Base-by-base conservation (phyloP, 495 filamentous ascomycete species). In the Daldinia caldariorum region DNA sequence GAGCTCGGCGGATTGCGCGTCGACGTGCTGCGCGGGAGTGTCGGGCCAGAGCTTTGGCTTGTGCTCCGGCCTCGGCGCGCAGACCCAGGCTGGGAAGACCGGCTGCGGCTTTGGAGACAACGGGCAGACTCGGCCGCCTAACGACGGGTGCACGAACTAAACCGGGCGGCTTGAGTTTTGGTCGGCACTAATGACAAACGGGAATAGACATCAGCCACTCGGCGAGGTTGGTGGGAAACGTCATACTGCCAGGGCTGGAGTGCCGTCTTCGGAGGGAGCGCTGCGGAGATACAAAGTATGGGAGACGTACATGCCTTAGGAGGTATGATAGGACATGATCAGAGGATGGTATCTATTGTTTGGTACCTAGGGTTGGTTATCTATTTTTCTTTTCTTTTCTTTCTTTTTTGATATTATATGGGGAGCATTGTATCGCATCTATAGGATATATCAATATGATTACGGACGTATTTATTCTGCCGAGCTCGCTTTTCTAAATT, bases 61-160 rank as follows among this genome's bases (percentile, higher is more conserved):
- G 26, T 82, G 80, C 78, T 83, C 82, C 8, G 82, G 81, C 2
- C 58, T 74, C 1, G 76, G 70, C 8, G 82, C 79, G n/a, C 71
- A 78, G 58, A 76, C 66, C 58, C 79, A 81, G 68, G 76, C 77
- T 45, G 83, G 80, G 41, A 85, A 85, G 76, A 75, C 78, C 10
- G 82, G 83, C 20, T 85, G 83, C 64, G 83, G 82, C 8, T 84
- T 84, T 66, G 74, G 70, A 9, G 67, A 66, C 34, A 18, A 55
- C 35, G 51, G 55, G 4, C 43, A 16, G 51, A 38, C 56, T 12
- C 53, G 37, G 53, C 2, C 22, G 53, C 0, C 22, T 13, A 43
- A 43, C 26, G 20, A 32, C 37, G 22, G 9, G 26, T 3, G 38
- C 22, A 18, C 56, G 10, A 59, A 59, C 38, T 59, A 59, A 45